Evolutionary conservation across 441 rosid species (phyloP), one percentile per base, ranked within the genome.

Genomic region (Gossypium trilobum): DNA sequence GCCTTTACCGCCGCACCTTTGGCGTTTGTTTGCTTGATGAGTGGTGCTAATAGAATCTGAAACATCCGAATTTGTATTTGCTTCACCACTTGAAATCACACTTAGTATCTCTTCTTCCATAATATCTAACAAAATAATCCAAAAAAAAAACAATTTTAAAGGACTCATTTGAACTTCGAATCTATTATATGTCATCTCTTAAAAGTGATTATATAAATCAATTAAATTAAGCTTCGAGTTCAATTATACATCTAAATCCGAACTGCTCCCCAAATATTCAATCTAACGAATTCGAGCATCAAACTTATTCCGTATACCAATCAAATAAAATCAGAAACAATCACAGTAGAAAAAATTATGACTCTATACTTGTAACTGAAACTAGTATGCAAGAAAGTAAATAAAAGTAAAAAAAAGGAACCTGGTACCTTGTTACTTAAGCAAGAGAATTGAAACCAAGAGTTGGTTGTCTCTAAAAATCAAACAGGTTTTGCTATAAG

Each of bases 1-100:
- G 23, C 20, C 36, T 23, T 8, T 48, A 67, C 50, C 23, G 3
- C 65, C 64, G 4, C 5, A 5, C 48, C 74, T 83, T 6, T 65
- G 16, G 3, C 75, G 79, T 54, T 78, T 79, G 73, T 44, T 72
- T 2, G 55, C 48, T 2, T 58, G 76, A 13, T 29, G 78, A 44
- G 57, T 60, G 68, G 73, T 76, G 73, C 85, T 86, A 22, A 65
- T 77, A 8, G 86, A 85, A 75, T 83, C 87, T 0, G 85, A 20
- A 55, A 55, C 39, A 1, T 78, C 87, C 9, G 56, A 71, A 25
- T 9, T 56, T 9, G 3, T 16, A 4, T 72, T 70, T 8, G 31
- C 69, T 73, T 74, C 73, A 0, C 75, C 75, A 61, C 68, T 77
- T 3, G 80, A 78, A 62, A 78, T 42, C 68, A 74, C 11, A 69